Conservation (phyloP, 179 eudicot genomes). For the Carnegiea gigantea region DNA sequence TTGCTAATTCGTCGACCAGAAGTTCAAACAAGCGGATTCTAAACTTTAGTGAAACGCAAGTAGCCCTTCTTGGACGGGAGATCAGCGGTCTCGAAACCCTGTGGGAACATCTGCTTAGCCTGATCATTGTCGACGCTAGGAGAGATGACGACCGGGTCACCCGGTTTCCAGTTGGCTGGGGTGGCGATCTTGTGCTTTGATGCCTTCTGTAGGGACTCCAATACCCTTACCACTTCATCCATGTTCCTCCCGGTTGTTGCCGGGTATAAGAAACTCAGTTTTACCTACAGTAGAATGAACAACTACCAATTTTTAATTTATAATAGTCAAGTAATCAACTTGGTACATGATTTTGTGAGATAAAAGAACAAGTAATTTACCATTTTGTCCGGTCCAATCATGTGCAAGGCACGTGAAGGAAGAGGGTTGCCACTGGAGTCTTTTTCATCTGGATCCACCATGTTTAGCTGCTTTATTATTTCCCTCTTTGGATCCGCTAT, state of each 20-base stretch:
- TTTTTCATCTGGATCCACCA: conserved; percentile 87
- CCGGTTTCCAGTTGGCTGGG: conserved; percentile 85
- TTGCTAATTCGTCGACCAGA: too few species aligned
- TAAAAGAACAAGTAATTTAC: conserved; percentile 7
- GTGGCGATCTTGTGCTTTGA: conserved; percentile 72
- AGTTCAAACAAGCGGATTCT: background rate
- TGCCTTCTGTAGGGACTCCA: conserved; percentile 69
- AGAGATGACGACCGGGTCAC: conserved; percentile 67
- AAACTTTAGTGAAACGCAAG: conserved; percentile 67
- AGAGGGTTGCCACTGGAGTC: conserved; percentile 46
- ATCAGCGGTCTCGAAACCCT: conserved; percentile 53
- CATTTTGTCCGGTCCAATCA: conserved; percentile 75
- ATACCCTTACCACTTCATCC: conserved; percentile 82
- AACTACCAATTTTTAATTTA: background rate
- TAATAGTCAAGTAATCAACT: background rate
- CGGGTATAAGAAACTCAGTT: conserved; percentile 83
- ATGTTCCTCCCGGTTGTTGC: conserved; percentile 84
- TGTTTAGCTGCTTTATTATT: conserved; percentile 67
- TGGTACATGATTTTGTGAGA: background rate
- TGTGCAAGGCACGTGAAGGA: conserved; percentile 84
- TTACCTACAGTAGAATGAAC: conserved; percentile 36
- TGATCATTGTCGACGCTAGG: conserved; percentile 57
- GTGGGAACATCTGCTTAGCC: conserved; percentile 73
- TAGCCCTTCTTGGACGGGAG: conserved; percentile 74
- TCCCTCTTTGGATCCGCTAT: conserved; percentile 72